These are phyloP conservation scores for Nasturtium officinale DNA, from an alignment of 345 rosid species.

Conservation along the genomic window DNA sequence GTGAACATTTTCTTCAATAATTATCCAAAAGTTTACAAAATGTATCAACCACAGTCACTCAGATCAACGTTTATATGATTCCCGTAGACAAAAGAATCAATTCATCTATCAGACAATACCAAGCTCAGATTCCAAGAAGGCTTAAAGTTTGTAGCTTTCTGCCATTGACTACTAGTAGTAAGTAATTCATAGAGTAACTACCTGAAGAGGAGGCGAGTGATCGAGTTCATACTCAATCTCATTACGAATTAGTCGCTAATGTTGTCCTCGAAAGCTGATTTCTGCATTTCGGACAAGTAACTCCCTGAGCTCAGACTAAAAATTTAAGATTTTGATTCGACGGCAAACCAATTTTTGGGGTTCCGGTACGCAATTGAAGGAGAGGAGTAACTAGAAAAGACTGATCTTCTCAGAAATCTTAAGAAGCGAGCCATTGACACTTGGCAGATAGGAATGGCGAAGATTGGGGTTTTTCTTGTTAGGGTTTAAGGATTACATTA, in stretches of 20 bases:
- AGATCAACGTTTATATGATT: not conserved
- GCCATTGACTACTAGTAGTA: too few relatives aligned
- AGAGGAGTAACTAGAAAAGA: conserved; percentile 24
- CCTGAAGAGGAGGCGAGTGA: conserved; percentile 48
- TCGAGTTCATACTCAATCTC: conserved; percentile 79
- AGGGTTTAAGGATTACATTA: conserved; percentile 44
- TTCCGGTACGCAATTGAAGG: conserved; percentile 27
- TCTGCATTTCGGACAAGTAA: conserved; percentile 73
- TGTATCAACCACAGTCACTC: not conserved
- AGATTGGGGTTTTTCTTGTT: not conserved
- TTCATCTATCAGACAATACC: not conserved
- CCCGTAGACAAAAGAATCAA: not conserved
- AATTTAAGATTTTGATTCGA: conserved; percentile 6
- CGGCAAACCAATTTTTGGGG: conserved; percentile 21
- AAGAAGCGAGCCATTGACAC: conserved; percentile 49
- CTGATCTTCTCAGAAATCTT: conserved; percentile 42
- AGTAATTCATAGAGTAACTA: too few relatives aligned
- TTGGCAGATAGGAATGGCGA: not conserved
- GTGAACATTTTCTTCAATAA: not conserved
- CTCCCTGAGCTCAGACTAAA: conserved; percentile 44
- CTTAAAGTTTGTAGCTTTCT: conserved; percentile 23
- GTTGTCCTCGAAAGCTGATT: conserved; percentile 71
- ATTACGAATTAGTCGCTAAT: conserved; percentile 60
- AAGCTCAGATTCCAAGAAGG: conserved; percentile 11
- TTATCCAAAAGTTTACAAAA: not conserved